Conservation (phyloP, 2,329 filamentous ascomycete species). For the Phoma sp. region DNA sequence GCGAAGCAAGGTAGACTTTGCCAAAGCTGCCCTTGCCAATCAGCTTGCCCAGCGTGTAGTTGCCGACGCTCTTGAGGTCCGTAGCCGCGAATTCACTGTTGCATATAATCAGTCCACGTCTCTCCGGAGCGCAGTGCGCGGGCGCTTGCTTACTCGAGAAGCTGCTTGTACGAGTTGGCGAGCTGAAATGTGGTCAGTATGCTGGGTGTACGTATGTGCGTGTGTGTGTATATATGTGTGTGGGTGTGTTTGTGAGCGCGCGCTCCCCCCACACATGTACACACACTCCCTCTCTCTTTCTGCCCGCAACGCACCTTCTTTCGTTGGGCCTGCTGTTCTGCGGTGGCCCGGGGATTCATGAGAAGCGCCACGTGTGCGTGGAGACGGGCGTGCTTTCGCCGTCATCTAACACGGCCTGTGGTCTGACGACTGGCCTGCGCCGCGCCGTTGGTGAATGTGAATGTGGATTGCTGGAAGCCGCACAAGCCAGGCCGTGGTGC, state of each 20-base stretch:
- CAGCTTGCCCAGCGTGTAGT: constrained; percentile 87
- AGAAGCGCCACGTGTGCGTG: constrained; percentile 43
- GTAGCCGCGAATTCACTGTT: constrained; percentile 89
- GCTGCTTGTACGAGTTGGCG: constrained; percentile 93
- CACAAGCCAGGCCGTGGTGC: constrained; percentile 31
- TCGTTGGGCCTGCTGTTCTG: constrained; percentile 65
- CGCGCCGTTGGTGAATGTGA: constrained; percentile 25
- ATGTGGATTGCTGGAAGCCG: constrained; percentile 8
- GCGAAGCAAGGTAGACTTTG: constrained; percentile 93
- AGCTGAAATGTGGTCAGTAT: constrained; percentile 64
- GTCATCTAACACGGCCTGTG: constrained; percentile 41
- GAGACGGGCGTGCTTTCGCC: constrained; percentile 34
- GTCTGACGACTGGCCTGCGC: constrained; percentile 31
- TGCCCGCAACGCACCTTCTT: constrained; percentile 58
- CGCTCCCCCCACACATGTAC: background rate
- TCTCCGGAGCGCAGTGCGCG: background rate
- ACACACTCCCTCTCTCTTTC: too few species aligned
- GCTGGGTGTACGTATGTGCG: background rate
- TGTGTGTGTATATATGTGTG: background rate
- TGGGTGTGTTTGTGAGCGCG: background rate
- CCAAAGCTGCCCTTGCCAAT: constrained; percentile 99
- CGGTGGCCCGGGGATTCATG: constrained; percentile 58
- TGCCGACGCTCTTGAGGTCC: constrained; percentile 90
- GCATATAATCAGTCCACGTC: constrained; percentile 10
- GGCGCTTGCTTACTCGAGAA: constrained; percentile 76